Base-by-base conservation (phyloP, 2,329 filamentous ascomycete species). In the Trichoderma koningiopsis region DNA sequence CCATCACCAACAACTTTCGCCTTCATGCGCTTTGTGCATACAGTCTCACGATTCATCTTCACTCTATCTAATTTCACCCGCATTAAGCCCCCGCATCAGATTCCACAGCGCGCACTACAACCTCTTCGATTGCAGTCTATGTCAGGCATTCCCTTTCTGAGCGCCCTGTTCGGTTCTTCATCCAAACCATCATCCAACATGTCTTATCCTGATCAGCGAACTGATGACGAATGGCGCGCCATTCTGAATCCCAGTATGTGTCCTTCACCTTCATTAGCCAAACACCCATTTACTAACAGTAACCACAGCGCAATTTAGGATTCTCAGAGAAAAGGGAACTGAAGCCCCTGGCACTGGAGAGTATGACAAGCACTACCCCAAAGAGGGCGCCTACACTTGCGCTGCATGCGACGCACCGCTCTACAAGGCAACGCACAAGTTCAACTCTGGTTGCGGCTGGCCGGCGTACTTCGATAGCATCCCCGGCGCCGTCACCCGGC, bases 391-490 rank as follows among this genome's bases (percentile, higher is more conserved):
- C 67, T 99, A 98, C 83, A 89, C 86, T 57, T 99, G 96, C 81
- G 92, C 92, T 22, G 96, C 88, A 64, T 99, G 96, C 85, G 81
- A 90, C 33, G 87, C 94, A 8, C 94, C 96, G 5, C 88, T 99
- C 22, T 99, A 99, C 87, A 95, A 90, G 80, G 94, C 96, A 33
- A 87, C 87, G 72, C 94, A 97, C 82, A 99, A 99, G 81, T 99
- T 99, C 87, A 92, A 92, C 80, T 96, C 92, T 22, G 93, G 94
- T 53, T 99, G 96, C 81, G 96, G 96, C 71, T 99, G 96, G 96
- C 96, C 96, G 0, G 96, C 96, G 14, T 99, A 98, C 82, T 99
- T 95, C 79, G 96, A 99, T 81, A 95, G 91, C 73, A 88, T 99
- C 63, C 95, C 96, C 0, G 94, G 94, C 2, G 95, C 95, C 0